Evolutionary conservation across 2,329 filamentous ascomycete genomes (phyloP).

Genomic region (Zasmidium angulare): DNA sequence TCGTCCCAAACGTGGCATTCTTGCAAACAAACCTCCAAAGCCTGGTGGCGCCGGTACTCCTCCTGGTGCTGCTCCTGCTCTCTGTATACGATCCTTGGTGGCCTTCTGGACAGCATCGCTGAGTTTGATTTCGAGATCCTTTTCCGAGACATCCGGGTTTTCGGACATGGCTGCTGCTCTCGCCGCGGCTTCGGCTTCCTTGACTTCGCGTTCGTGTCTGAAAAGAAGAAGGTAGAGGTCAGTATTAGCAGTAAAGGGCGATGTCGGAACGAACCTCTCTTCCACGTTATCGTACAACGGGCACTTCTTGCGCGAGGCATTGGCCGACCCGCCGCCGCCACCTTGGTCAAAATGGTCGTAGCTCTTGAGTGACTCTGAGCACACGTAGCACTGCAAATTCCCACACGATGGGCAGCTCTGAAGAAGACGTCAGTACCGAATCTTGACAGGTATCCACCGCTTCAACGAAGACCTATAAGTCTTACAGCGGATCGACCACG

Average conservation of each 20-base stretch:
- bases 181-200: conserved; percentile 59
- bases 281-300: conserved; percentile 66
- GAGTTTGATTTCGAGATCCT: conserved; percentile 59
- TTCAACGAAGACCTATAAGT: too few species aligned
- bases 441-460: too few species aligned
- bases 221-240: too few species aligned
- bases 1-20: neutral
- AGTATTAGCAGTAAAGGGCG: neutral
- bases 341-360: conserved; percentile 71
- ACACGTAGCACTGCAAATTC: conserved; percentile 66
- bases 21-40: conserved; percentile 7
- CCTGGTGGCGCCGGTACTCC: neutral
- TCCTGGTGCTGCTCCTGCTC: conserved; percentile 5
- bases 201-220: conserved; percentile 55
- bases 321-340: conserved; percentile 33
- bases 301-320: conserved; percentile 50
- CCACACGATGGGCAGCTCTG: conserved; percentile 60
- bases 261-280: conserved; percentile 1
- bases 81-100: conserved; percentile 12
- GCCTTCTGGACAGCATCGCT: conserved; percentile 45
- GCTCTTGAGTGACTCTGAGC: conserved; percentile 60
- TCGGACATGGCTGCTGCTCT: conserved; percentile 56
- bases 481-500: too few species aligned
- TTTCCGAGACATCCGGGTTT: conserved; percentile 61
- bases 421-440: neutral